Conservation (phyloP, 495 filamentous ascomycete genomes). For the Penicillium lividum region DNA sequence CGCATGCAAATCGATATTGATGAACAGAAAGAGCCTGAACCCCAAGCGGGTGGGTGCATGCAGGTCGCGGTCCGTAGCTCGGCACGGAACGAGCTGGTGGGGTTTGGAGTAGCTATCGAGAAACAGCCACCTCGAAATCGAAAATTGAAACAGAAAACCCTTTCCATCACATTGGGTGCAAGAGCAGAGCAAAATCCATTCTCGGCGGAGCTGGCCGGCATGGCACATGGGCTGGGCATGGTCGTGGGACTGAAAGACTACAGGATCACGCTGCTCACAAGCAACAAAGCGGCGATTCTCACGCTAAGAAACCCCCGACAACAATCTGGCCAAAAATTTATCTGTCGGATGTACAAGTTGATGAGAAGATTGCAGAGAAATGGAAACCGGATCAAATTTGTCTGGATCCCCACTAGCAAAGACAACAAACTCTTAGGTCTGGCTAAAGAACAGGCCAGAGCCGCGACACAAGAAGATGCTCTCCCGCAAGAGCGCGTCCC, state of each 20-base stretch:
- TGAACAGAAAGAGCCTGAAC: background rate
- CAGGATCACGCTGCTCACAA: background rate
- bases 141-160: too few species aligned
- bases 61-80: background rate
- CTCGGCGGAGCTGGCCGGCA: too few species aligned
- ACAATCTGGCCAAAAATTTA: conserved; percentile 4
- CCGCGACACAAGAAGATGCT: too few species aligned
- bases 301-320: conserved; percentile 4
- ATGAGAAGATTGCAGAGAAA: background rate
- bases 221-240: too few species aligned
- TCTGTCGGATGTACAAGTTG: conserved; percentile 7
- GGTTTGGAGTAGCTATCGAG: too few species aligned
- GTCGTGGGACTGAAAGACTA: too few species aligned
- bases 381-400: conserved; percentile 16
- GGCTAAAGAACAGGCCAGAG: conserved; percentile 7
- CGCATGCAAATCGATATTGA: background rate
- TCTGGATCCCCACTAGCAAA: conserved; percentile 16
- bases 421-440: conserved; percentile 21
- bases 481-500: too few species aligned
- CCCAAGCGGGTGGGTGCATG: background rate
- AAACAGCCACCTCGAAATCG: too few species aligned
- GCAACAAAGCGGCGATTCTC: conserved; percentile 4
- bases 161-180: too few species aligned
- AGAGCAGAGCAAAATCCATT: too few species aligned
- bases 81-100: too few species aligned